These are phyloP conservation scores for Myrmaecium sp. DNA, from an alignment of 2,329 filamentous ascomycete genomes.

Conservation along the genomic window DNA sequence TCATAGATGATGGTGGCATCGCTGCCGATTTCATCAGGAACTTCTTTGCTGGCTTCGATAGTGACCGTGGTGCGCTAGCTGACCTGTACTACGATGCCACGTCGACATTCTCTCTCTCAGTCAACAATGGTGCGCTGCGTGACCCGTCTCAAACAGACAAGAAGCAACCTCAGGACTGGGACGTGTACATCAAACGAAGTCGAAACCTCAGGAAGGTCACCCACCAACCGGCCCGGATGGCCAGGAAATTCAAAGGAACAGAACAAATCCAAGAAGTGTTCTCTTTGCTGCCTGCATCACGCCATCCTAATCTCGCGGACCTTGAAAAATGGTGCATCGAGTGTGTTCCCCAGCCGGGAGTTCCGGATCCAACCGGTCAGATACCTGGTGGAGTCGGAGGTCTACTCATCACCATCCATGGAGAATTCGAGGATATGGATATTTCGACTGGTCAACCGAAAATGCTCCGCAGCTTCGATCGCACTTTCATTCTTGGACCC, in stretches of 20 bases:
- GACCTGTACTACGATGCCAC: slow-evolving; percentile 56
- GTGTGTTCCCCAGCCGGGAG: slow-evolving; percentile 54
- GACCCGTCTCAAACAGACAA: slow-evolving; percentile 18
- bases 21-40: slow-evolving; percentile 59
- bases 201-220: slow-evolving; percentile 60
- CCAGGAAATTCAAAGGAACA: slow-evolving; percentile 48
- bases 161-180: slow-evolving; percentile 42
- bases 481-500: slow-evolving; percentile 64
- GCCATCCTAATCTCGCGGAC: slow-evolving; percentile 55
- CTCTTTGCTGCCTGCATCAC: slow-evolving; percentile 52
- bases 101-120: slow-evolving; percentile 58
- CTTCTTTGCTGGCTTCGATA: slow-evolving; percentile 61
- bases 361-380: slow-evolving; percentile 51
- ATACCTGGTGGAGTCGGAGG: slow-evolving; percentile 54
- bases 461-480: slow-evolving; percentile 58
- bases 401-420: slow-evolving; percentile 62
- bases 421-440: slow-evolving; percentile 66
- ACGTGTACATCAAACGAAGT: slow-evolving; percentile 58
- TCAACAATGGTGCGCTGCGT: slow-evolving; percentile 47
- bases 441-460: slow-evolving; percentile 36
- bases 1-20: slow-evolving; percentile 56
- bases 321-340: slow-evolving; percentile 67
- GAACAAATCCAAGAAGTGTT: slow-evolving; percentile 51
- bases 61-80: slow-evolving; percentile 45
- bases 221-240: slow-evolving; percentile 41